Conservation (phyloP, 83 land plant genomes). For the Larix sibirica region DNA sequence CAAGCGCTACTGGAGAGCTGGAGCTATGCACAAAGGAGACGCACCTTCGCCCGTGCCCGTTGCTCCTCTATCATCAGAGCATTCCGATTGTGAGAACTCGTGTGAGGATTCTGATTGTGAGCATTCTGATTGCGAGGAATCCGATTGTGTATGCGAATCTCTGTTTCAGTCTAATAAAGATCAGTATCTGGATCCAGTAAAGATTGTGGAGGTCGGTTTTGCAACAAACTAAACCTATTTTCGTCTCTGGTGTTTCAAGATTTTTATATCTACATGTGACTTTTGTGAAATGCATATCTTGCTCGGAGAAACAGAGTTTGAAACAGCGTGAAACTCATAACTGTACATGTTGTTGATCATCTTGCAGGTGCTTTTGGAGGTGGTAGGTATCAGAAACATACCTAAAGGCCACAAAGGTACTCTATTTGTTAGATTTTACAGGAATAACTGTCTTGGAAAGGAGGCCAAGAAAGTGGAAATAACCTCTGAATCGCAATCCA, state of each 20-base stretch:
- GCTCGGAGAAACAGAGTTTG: neutral
- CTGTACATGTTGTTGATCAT: neutral
- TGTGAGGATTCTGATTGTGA: conserved; percentile 20
- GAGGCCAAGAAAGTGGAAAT: conserved; percentile 29
- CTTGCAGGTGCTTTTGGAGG: conserved; percentile 56
- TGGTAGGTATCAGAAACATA: conserved; percentile 45
- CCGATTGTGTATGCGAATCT: conserved; percentile 11
- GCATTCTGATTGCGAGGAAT: neutral
- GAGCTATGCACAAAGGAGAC: conserved; percentile 79
- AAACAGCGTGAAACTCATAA: neutral
- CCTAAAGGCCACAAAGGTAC: conserved; percentile 36
- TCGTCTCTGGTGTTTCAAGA: neutral
- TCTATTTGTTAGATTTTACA: conserved; percentile 33
- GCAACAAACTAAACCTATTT: neutral
- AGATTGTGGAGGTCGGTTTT: conserved; percentile 51
- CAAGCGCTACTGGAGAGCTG: conserved; percentile 76
- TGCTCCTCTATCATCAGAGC: conserved; percentile 17
- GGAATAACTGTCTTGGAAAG: conserved; percentile 27
- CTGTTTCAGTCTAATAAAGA: conserved; percentile 12
- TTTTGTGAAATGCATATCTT: neutral
- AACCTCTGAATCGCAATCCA: conserved; percentile 36
- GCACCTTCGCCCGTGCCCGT: conserved; percentile 31
- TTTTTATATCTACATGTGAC: neutral
- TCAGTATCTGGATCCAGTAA: conserved; percentile 28
- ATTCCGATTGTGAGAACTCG: neutral